A percentile compares a stretch with the other conserved stretches of the same genome.
Conservation (phyloP, 352 stramenopile genomes). For the Phytophthora fragariaefolia region DNA sequence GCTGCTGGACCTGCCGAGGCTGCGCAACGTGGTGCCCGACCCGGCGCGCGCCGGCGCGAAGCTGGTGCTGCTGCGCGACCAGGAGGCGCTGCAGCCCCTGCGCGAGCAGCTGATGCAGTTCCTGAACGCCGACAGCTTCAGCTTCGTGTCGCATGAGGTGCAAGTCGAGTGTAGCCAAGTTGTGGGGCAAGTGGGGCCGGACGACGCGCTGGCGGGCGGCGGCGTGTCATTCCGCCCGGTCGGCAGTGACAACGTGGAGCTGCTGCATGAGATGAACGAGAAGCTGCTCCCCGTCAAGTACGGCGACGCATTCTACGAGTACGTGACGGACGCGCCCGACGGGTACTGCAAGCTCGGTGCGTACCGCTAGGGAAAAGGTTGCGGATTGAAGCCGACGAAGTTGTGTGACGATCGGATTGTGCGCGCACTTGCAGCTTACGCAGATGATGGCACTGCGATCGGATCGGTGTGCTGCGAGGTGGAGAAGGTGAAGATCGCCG, state of each 20-base stretch:
- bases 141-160: slow-evolving; percentile 56
- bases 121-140: slow-evolving; percentile 49
- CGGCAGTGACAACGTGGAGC: slow-evolving; percentile 60
- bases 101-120: slow-evolving; percentile 47
- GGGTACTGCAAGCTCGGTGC: slow-evolving; percentile 68
- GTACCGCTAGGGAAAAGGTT: not conserved
- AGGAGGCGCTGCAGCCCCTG: slow-evolving; percentile 49
- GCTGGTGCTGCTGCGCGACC: slow-evolving; percentile 56
- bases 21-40: slow-evolving; percentile 71
- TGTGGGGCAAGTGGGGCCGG: not conserved
- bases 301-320: slow-evolving; percentile 92
- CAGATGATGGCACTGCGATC: slow-evolving; percentile 72
- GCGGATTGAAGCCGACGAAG: not conserved
- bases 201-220: slow-evolving; percentile 6
- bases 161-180: slow-evolving; percentile 45
- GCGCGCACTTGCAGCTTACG: slow-evolving; percentile 73
- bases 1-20: slow-evolving; percentile 56
- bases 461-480: slow-evolving; percentile 90
- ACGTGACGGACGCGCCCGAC: slow-evolving; percentile 71
- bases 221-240: slow-evolving; percentile 60
- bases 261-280: slow-evolving; percentile 90
- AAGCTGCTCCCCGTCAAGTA: slow-evolving; percentile 94
- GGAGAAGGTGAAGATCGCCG: slow-evolving; percentile 51
- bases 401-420: not conserved
- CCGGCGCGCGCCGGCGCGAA: slow-evolving; percentile 49